Evolutionary conservation across 257 asterid species (phyloP), one percentile per base, ranked within the genome.

Genomic region (Asclepias syriaca): DNA sequence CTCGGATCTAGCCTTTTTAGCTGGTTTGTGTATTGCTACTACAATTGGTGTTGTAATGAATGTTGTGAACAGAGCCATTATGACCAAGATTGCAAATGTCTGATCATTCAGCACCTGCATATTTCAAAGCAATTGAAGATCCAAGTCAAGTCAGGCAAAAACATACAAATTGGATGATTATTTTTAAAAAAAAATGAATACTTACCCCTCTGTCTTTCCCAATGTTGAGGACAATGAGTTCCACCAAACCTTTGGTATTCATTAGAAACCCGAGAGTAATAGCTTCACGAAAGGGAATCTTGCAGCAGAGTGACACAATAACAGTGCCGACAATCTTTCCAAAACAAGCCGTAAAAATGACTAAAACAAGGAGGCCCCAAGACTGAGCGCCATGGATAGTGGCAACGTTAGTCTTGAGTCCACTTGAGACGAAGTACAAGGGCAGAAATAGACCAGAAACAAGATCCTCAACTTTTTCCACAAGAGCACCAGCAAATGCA

Each of bases 61-160:
- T 68, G 87, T 85, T 8, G 89, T 85, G 77, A 85, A 72, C 22
- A 85, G 27, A 14, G 87, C 85, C 89, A 85, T 85, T 43, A 85
- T 37, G 16, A 83, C 87, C 85, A 85, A 71, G 70, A 85, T 81
- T 0, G 89, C 87, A 53, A 87, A 87, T 32, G 86, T 70, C 71
- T 84, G 86, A 72, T 84, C 92, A 22, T 87, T 83, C 76, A 87
- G 34, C 32, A 87, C 92, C 91, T 84, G 64, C 77, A 79, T 53
- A 74, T 29, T 24, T 43, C 4, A 3, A 43, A 65, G 22, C 43
- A 63, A 39, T 7, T 8, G n/a, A 22, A 48, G 15, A 40, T 37
- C 15, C 6, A 51, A 50, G 40, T 6, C 10, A 43, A 50, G 40
- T 6, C 10, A 43, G 10, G 2, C 48, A 1, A 43, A 43, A 43